These are phyloP conservation scores for Plantago elongata DNA, from an alignment of 257 asterid species.

Conservation along the genomic window DNA sequence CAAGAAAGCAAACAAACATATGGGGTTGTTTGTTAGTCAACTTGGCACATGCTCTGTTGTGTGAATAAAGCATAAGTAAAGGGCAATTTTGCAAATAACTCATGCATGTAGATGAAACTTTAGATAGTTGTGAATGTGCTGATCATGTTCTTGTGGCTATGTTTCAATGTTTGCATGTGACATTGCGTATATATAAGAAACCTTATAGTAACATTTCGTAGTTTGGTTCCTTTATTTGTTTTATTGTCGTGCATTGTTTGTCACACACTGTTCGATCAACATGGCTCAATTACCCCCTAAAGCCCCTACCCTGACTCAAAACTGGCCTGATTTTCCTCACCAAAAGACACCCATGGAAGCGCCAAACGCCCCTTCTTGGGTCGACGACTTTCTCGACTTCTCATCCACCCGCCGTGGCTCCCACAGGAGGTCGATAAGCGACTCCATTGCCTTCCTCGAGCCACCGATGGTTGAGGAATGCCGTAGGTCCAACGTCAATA, in stretches of 20 bases:
- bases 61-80: neutral
- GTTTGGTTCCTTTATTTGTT: conserved; percentile 24
- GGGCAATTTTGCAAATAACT: neutral
- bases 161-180: conserved; percentile 33
- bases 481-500: conserved; percentile 35
- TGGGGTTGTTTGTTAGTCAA: too few species aligned
- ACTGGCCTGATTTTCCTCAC: conserved; percentile 55
- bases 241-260: neutral
- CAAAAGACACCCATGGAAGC: conserved; percentile 37
- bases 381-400: conserved; percentile 80
- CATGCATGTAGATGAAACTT: conserved; percentile 1
- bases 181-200: conserved; percentile 21
- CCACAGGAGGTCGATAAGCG: conserved; percentile 80
- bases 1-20: too few species aligned
- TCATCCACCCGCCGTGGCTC: conserved; percentile 60
- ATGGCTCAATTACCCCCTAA: conserved; percentile 94
- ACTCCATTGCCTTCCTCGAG: conserved; percentile 72
- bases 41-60: neutral
- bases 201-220: conserved; percentile 20
- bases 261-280: neutral
- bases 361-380: conserved; percentile 44
- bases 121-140: conserved; percentile 27
- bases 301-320: conserved; percentile 53
- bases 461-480: conserved; percentile 65
- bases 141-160: conserved; percentile 36